A percentile compares a stretch with the other conserved stretches of the same genome.
phyloP scores from a whole-genome alignment of 495 filamentous ascomycete species.

The Daldinia caldariorum region DNA sequence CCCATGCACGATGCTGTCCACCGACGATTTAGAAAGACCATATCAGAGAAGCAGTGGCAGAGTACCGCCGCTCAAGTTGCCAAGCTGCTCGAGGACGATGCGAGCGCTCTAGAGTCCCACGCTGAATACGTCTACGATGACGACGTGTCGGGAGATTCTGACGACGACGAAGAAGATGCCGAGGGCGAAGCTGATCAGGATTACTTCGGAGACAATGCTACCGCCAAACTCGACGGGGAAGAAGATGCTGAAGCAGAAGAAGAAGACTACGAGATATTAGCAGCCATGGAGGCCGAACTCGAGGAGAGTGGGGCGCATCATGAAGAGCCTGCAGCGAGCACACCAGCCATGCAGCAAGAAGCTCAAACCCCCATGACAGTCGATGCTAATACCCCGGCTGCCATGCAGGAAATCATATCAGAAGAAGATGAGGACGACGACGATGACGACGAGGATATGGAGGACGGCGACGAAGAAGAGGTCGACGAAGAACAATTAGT shows the following conservation, averaged over 20 bases:
- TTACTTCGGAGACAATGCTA: constrained; percentile 49
- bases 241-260: constrained; percentile 34
- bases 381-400: constrained; percentile 46
- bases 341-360: constrained; percentile 50
- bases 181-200: constrained; percentile 62
- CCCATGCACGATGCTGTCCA: constrained; percentile 88
- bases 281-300: constrained; percentile 54
- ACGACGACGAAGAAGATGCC: constrained; percentile 61
- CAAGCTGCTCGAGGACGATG: constrained; percentile 75
- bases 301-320: constrained; percentile 48
- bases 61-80: constrained; percentile 86
- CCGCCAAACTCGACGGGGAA: constrained; percentile 23
- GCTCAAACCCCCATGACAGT: constrained; percentile 53
- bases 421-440: constrained; percentile 61
- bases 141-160: constrained; percentile 59
- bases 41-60: constrained; percentile 86
- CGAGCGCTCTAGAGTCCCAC: constrained; percentile 56
- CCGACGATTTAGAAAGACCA: constrained; percentile 83
- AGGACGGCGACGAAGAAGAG: constrained; percentile 61
- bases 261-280: constrained; percentile 51
- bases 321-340: constrained; percentile 43
- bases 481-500: constrained; percentile 59
- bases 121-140: constrained; percentile 61
- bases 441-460: constrained; percentile 55
- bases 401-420: constrained; percentile 49